phyloP scores from a whole-genome alignment of 495 filamentous ascomycete genomes.

The Lasiosphaeria hispida region DNA sequence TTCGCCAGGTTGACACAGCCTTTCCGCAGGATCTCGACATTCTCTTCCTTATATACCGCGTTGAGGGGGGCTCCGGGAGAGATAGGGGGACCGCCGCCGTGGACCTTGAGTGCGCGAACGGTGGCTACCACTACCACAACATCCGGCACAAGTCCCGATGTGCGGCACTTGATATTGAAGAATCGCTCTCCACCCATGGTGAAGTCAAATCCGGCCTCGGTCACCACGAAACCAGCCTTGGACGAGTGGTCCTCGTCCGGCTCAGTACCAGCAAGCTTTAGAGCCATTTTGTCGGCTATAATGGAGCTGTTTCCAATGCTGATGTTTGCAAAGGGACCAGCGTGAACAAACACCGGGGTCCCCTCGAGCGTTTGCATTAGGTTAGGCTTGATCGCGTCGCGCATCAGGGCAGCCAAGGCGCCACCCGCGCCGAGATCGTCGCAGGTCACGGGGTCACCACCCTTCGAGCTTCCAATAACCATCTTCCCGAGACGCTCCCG shows the following conservation, averaged over 20 bases:
- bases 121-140: constrained; percentile 94
- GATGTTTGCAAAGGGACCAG: constrained; percentile 97
- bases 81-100: constrained; percentile 92
- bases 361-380: constrained; percentile 98
- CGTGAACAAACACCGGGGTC: constrained; percentile 95
- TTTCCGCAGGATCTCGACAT: constrained; percentile 81
- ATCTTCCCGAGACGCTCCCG: constrained; percentile 90
- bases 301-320: constrained; percentile 94
- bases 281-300: constrained; percentile 87
- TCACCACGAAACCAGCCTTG: constrained; percentile 93
- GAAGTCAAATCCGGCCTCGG: constrained; percentile 97
- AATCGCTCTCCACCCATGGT: constrained; percentile 99
- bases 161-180: constrained; percentile 99
- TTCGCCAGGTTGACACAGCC: constrained; percentile 94
- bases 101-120: constrained; percentile 91
- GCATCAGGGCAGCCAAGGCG: constrained; percentile 91
- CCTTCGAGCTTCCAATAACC: constrained; percentile 86
- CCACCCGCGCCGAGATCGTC: constrained; percentile 93
- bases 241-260: constrained; percentile 81
- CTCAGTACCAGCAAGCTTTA: constrained; percentile 95
- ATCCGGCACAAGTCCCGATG: constrained; percentile 87
- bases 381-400: constrained; percentile 97
- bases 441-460: constrained; percentile 89
- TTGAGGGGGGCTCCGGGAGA: constrained; percentile 76
- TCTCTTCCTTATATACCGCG: constrained; percentile 88